These are phyloP conservation scores for Dalbergia cultrata DNA, from an alignment of 306 rosid species.

Conservation along the genomic window DNA sequence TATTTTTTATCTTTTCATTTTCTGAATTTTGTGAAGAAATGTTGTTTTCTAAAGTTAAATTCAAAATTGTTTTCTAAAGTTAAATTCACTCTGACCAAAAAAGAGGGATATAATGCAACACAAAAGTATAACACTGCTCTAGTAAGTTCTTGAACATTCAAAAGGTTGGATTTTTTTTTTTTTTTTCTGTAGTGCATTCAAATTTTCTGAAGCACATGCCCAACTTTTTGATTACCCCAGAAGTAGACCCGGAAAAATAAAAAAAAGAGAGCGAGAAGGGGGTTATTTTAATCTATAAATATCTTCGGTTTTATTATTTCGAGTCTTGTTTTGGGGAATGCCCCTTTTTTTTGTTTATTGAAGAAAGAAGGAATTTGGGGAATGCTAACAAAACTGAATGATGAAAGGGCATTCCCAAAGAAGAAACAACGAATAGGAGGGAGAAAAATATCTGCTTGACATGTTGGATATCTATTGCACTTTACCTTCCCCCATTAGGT, in stretches of 20 bases:
- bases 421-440: slow-evolving; percentile 36
- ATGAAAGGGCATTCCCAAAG: slow-evolving; percentile 49
- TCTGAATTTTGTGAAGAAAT: too few species aligned
- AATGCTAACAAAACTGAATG: not conserved
- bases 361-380: not conserved
- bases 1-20: too few species aligned
- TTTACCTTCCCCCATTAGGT: slow-evolving; percentile 39
- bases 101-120: not conserved
- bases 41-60: too few species aligned
- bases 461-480: slow-evolving; percentile 7
- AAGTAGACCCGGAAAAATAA: not conserved
- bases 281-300: not conserved
- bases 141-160: not conserved
- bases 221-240: not conserved
- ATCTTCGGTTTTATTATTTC: not conserved
- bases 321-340: too few species aligned
- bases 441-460: slow-evolving; percentile 53
- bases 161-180: not conserved
- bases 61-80: too few species aligned
- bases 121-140: not conserved
- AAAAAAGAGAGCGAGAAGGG: not conserved
- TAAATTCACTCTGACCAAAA: not conserved
- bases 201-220: not conserved
- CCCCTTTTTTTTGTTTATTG: not conserved
- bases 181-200: not conserved